Conservation (phyloP, 1,139 yeast species). For the Magnusiomyces tetraspermus region DNA sequence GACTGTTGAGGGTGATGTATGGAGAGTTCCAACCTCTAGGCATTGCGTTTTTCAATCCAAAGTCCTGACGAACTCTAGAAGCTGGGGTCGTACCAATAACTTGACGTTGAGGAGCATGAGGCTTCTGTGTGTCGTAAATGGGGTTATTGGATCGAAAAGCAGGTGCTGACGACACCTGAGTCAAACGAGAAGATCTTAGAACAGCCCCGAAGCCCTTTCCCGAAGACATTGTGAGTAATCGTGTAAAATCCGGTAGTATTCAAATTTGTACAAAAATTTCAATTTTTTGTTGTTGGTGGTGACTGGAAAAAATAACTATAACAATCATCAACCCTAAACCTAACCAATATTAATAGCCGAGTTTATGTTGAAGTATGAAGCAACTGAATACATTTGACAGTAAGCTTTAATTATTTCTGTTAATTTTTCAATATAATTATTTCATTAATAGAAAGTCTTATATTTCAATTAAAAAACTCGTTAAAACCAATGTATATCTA, state of each 20-base stretch:
- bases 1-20: constrained; percentile 41
- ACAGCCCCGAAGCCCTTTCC: background rate
- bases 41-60: constrained; percentile 53
- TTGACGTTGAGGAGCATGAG: constrained; percentile 43
- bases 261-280: background rate
- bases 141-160: background rate
- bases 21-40: constrained; percentile 43
- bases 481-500: no score
- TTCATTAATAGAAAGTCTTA: no score
- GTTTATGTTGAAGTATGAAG: no score
- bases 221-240: background rate
- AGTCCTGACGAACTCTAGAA: constrained; percentile 47
- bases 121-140: background rate
- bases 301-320: background rate
- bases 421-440: no score
- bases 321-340: background rate
- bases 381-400: no score
- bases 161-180: background rate
- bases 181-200: background rate
- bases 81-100: constrained; percentile 49
- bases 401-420: no score
- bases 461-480: no score
- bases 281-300: background rate
- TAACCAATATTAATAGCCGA: no score
- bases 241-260: no score